Evolutionary conservation across 768 basidiomycete genomes (phyloP).

Genomic region (Butyriboletus loyo): DNA sequence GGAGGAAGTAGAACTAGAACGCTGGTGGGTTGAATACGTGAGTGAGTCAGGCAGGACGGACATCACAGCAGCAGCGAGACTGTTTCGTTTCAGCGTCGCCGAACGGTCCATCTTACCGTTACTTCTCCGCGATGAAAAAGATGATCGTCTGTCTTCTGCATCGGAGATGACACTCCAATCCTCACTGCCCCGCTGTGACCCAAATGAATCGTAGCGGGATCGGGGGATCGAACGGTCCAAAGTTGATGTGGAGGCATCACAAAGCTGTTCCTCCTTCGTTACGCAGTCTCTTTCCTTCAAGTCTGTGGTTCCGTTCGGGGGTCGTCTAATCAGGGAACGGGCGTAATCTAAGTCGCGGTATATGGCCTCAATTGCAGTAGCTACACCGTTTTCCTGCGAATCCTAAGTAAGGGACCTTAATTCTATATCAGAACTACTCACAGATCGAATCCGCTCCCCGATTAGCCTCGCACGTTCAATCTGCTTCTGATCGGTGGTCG

Average conservation of each 20-base stretch:
- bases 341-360: constrained; percentile 97
- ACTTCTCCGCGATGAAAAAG: constrained; percentile 50
- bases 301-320: constrained; percentile 25
- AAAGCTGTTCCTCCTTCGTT: constrained; percentile 34
- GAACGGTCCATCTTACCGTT: constrained; percentile 36
- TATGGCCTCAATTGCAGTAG: constrained; percentile 89
- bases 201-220: constrained; percentile 55
- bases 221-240: constrained; percentile 33
- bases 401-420: not conserved
- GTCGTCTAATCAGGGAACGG: constrained; percentile 74
- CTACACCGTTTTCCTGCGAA: constrained; percentile 87
- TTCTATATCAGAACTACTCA: constrained; percentile 33
- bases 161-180: constrained; percentile 91
- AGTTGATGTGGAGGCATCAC: constrained; percentile 28
- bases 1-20: constrained; percentile 36
- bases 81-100: constrained; percentile 53
- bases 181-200: constrained; percentile 61
- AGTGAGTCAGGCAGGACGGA: constrained; percentile 59
- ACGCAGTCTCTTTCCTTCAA: constrained; percentile 7
- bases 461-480: constrained; percentile 79
- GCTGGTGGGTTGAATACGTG: constrained; percentile 40
- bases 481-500: constrained; percentile 87
- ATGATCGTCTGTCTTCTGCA: constrained; percentile 57
- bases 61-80: constrained; percentile 58
- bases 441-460: constrained; percentile 84